A percentile compares a stretch with the other conserved stretches of the same genome.
phyloP scores from a whole-genome alignment of 805 yeast species.

The Metschnikowia sp. region DNA sequence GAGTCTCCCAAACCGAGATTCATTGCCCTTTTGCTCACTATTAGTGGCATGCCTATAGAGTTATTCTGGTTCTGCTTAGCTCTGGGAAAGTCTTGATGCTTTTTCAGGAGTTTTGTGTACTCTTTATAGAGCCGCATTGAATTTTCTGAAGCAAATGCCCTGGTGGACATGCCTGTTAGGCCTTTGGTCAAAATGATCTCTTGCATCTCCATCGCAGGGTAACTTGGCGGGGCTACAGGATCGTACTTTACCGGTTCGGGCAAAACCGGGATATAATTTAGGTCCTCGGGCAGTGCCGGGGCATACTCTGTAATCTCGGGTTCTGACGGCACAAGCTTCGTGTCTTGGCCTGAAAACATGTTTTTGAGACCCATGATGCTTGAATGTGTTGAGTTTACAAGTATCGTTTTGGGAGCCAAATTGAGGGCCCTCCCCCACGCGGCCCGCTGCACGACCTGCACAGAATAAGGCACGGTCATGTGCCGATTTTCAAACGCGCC shows the following conservation, averaged over 20 bases:
- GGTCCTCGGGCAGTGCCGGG: not conserved
- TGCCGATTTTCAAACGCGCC: no score
- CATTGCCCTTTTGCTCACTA: slow-evolving; percentile 7
- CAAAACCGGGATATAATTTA: not conserved
- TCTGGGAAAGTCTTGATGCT: slow-evolving; percentile 4
- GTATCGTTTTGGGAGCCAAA: no score
- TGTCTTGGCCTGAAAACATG: not conserved
- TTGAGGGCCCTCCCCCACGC: no score
- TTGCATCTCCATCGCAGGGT: not conserved
- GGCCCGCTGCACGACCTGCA: no score
- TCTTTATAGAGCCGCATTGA: slow-evolving; percentile 8
- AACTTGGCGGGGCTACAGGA: slow-evolving; percentile 4
- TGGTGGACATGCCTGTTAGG: slow-evolving; percentile 3
- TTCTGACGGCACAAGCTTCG: not conserved
- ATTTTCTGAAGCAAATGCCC: slow-evolving; percentile 10
- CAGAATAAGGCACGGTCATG: no score
- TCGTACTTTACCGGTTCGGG: not conserved
- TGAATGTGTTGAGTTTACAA: not conserved
- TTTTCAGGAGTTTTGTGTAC: slow-evolving; percentile 1
- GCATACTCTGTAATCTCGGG: not conserved
- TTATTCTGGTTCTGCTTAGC: slow-evolving; percentile 12
- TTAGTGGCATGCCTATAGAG: slow-evolving; percentile 10
- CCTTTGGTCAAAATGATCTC: slow-evolving; percentile 8
- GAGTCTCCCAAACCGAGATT: slow-evolving; percentile 8
- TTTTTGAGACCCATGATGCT: not conserved